phyloP scores from a whole-genome alignment of 768 basidiomycete genomes.

The Suillus hirtellus region DNA sequence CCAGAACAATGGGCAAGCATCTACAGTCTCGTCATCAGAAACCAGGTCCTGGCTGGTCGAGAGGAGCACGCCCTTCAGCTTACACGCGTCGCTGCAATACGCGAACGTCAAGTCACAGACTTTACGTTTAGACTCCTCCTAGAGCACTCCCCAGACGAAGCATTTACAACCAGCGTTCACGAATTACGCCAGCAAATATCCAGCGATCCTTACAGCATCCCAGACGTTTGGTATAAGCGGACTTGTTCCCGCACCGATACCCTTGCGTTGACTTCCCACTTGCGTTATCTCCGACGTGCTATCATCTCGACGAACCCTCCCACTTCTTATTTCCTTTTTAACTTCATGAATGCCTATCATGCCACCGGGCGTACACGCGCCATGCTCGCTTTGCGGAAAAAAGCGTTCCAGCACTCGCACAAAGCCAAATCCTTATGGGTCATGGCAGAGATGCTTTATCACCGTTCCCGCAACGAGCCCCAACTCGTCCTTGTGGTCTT shows the following conservation, averaged over 20 bases:
- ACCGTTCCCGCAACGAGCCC: slow-evolving; percentile 21
- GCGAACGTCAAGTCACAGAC: slow-evolving; percentile 32
- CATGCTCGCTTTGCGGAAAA: slow-evolving; percentile 19
- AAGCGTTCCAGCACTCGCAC: slow-evolving; percentile 25
- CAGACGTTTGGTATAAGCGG: slow-evolving; percentile 5
- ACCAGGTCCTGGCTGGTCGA: slow-evolving; percentile 40
- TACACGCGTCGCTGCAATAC: slow-evolving; percentile 37
- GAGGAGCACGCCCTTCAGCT: slow-evolving; percentile 45
- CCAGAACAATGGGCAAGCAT: slow-evolving; percentile 14
- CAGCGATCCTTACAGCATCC: background rate
- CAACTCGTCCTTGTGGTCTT: slow-evolving; percentile 42
- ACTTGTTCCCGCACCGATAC: slow-evolving; percentile 1
- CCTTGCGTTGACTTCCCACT: slow-evolving; percentile 17
- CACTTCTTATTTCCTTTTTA: slow-evolving; percentile 19
- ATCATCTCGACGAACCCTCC: slow-evolving; percentile 26
- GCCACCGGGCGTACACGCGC: slow-evolving; percentile 22
- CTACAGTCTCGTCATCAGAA: slow-evolving; percentile 44
- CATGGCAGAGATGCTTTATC: slow-evolving; percentile 31
- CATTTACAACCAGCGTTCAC: slow-evolving; percentile 19
- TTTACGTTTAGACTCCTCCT: slow-evolving; percentile 40
- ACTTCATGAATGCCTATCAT: slow-evolving; percentile 25
- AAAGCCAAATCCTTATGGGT: slow-evolving; percentile 29
- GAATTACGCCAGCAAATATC: background rate
- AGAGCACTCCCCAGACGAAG: slow-evolving; percentile 19
- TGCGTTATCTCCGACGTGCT: slow-evolving; percentile 28